A percentile compares a stretch with the other conserved stretches of the same genome.
These are phyloP conservation scores for Mariannaea sp. DNA, from an alignment of 2,329 filamentous ascomycete genomes.

Conservation along the genomic window DNA sequence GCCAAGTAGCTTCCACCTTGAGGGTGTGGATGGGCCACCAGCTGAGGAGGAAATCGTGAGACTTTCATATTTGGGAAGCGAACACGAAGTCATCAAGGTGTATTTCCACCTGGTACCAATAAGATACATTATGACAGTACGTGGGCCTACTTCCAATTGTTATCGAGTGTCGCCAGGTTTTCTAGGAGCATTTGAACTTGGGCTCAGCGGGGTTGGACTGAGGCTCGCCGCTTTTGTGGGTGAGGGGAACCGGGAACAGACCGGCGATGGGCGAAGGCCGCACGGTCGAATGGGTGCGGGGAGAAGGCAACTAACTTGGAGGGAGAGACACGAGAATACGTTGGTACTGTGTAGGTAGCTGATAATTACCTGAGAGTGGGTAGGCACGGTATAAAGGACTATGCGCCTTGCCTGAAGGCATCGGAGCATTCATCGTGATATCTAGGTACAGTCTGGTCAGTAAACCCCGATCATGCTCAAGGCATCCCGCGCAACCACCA, in stretches of 20 bases:
- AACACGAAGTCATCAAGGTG: too few relatives aligned
- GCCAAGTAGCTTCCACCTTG: too few relatives aligned
- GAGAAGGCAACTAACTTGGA: neutral
- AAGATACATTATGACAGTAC: too few relatives aligned
- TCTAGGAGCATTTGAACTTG: neutral
- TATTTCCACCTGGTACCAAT: too few relatives aligned
- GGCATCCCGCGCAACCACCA: neutral
- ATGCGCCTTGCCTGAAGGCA: too few relatives aligned
- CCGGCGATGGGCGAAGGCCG: constrained; percentile 9
- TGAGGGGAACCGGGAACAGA: constrained; percentile 18
- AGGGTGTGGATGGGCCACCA: too few relatives aligned
- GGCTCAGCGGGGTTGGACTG: constrained; percentile 3
- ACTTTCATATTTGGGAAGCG: too few relatives aligned
- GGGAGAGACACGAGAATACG: neutral
- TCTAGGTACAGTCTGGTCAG: too few relatives aligned
- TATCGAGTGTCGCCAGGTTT: neutral
- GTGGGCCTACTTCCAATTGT: too few relatives aligned
- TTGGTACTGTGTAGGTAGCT: too few relatives aligned
- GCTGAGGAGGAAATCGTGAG: too few relatives aligned
- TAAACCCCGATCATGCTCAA: neutral
- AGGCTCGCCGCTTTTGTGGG: constrained; percentile 15
- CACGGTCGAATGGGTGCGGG: neutral
- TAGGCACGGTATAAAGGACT: too few relatives aligned
- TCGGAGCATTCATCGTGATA: neutral
- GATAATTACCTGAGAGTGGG: neutral